These are phyloP conservation scores for Alternaria incomplexa DNA, from an alignment of 2,329 filamentous ascomycete genomes.

Conservation along the genomic window DNA sequence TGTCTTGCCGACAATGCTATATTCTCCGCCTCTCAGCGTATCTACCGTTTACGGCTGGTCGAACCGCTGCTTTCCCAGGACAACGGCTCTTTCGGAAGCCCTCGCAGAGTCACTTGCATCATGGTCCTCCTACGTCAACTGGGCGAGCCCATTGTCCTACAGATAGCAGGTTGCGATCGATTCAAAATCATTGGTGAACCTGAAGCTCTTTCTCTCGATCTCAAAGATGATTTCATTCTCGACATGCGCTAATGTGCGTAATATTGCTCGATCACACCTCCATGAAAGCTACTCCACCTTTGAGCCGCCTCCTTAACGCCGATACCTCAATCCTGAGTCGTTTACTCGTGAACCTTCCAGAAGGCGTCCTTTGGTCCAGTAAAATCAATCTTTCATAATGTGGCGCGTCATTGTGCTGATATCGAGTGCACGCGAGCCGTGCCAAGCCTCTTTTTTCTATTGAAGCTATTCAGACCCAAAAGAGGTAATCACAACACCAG, in stretches of 20 bases:
- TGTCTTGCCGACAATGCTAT: neutral
- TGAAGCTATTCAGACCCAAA: constrained; percentile 40
- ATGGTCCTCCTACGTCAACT: neutral
- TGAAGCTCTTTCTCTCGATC: neutral
- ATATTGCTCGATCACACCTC: neutral
- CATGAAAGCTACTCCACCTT: neutral
- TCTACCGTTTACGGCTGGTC: neutral
- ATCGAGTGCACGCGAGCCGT: neutral
- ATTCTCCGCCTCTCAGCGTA: neutral
- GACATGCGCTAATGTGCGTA: neutral
- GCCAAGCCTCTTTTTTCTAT: constrained; percentile 32
- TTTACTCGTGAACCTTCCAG: neutral
- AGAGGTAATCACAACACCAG: constrained; percentile 19
- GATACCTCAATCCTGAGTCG: neutral
- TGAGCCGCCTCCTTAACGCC: neutral
- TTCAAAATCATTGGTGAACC: neutral
- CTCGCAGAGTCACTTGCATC: neutral
- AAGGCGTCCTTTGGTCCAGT: neutral
- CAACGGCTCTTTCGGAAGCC: neutral
- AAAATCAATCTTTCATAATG: neutral
- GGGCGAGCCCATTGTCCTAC: neutral
- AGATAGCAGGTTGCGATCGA: neutral
- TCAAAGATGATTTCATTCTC: neutral
- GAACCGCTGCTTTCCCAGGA: neutral
- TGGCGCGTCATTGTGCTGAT: neutral